Evolutionary conservation across 2,329 filamentous ascomycete species (phyloP).

Genomic region (Pochonia chlamydosporia): DNA sequence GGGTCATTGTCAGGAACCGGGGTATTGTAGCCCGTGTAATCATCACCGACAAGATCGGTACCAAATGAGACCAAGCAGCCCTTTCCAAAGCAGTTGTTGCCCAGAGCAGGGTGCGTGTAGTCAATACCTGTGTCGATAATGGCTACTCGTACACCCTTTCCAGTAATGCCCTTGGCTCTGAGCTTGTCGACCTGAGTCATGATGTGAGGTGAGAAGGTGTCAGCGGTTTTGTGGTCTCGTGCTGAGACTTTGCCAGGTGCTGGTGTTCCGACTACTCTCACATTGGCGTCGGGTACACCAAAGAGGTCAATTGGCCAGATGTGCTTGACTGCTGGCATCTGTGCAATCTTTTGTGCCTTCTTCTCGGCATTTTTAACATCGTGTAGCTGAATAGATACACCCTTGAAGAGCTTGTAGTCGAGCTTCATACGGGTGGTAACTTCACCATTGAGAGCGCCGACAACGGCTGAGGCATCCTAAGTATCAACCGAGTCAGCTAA

Average conservation of each 20-base stretch:
- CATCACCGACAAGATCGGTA: conserved; percentile 36
- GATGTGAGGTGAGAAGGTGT: conserved; percentile 40
- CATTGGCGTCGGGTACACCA: conserved; percentile 35
- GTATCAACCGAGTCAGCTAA: too few relatives aligned
- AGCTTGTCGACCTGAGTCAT: conserved; percentile 53
- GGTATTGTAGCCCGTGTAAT: conserved; percentile 17
- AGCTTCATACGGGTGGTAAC: conserved; percentile 41
- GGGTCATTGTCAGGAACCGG: conserved; percentile 32
- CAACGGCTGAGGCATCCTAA: conserved; percentile 5
- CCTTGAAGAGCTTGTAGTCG: conserved; percentile 47
- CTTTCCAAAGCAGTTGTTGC: conserved; percentile 38
- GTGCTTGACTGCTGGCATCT: conserved; percentile 38
- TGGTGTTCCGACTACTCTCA: conserved; percentile 34
- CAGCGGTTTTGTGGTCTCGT: conserved; percentile 15
- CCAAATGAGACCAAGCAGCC: conserved; percentile 39
- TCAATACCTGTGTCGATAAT: conserved; percentile 53
- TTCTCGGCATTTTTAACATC: conserved; percentile 37
- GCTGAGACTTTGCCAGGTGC: conserved; percentile 13
- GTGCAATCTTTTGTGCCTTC: conserved; percentile 33
- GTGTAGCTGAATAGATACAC: conserved; percentile 46
- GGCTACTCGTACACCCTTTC: conserved; percentile 47
- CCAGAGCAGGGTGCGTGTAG: conserved; percentile 56
- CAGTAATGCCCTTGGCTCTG: conserved; percentile 40
- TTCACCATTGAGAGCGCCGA: conserved; percentile 8
- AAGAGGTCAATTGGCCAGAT: conserved; percentile 43